Base-by-base conservation (phyloP, 306 rosid genomes). In the Elaeagnus macrophylla region DNA sequence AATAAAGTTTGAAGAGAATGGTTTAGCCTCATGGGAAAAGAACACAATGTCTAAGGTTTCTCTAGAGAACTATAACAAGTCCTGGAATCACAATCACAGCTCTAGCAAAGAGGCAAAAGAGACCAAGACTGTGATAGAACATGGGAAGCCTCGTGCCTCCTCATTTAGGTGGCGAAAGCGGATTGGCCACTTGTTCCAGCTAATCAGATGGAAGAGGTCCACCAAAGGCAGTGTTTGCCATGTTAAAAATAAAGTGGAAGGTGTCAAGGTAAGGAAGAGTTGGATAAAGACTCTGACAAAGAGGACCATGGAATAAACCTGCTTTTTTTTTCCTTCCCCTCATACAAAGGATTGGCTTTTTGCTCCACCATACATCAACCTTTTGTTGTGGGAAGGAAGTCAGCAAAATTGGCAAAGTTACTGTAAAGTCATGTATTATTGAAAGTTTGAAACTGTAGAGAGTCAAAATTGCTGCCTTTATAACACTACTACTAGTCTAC, bases 21-120 rank as follows among this genome's bases (percentile, higher is more conserved):
- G 99, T 49, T 79, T 67, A 56, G 94, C 83, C 40, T 84, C 95
- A 12, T 93, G 99, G 99, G 99, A 93, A 67, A 81, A 87, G 79
- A 81, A 79, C 69, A 70, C 59, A 7, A 77, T 62, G 25, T 76
- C 88, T 18, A 79, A 90, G 79, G 88, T 76, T 32, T 68, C 85
- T 48, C 64, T 83, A 66, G 86, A 86, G 56, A 74, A 77, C 16
- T 72, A 82, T 81, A 81, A 63, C 45, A 43, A 71, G 83, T 45
- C 86, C 9, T 80, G 88, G 91, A 78, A 79, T 52, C 71, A 75
- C 32, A 25, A 25, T 25, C 32, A 3, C 51, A 59, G 48, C 72
- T 25, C 32, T 25, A 25, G 32, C 32, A 25, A 25, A 25, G 32
- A 25, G 32, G 32, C 32, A 25, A 25, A 25, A 25, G 32, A 25